phyloP scores from a whole-genome alignment of 495 filamentous ascomycete species.

The Podospora pseudocomata region DNA sequence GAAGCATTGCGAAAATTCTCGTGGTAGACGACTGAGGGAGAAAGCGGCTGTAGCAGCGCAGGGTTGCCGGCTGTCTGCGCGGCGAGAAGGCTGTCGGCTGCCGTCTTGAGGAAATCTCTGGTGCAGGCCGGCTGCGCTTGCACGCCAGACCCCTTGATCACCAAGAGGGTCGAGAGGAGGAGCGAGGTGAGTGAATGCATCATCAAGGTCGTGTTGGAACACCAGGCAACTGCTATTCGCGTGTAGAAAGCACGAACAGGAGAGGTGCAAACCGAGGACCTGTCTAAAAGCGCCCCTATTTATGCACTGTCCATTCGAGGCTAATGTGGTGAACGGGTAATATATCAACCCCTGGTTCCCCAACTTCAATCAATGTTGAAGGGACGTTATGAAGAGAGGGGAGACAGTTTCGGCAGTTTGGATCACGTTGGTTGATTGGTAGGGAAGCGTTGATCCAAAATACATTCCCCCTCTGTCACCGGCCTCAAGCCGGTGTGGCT shows the following conservation, averaged over 20 bases:
- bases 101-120: slow-evolving; percentile 39
- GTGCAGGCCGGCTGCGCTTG: slow-evolving; percentile 32
- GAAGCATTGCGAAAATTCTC: slow-evolving; percentile 37
- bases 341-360: neutral
- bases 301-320: neutral
- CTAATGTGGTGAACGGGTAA: slow-evolving; percentile 6
- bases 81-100: slow-evolving; percentile 41
- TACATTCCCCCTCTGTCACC: neutral
- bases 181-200: neutral
- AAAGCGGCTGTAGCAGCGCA: slow-evolving; percentile 28
- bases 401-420: slow-evolving; percentile 1
- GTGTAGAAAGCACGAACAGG: neutral
- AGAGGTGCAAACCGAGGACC: neutral
- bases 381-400: neutral
- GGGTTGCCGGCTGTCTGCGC: slow-evolving; percentile 43
- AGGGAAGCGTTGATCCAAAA: neutral
- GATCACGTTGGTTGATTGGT: neutral
- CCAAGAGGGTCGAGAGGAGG: slow-evolving; percentile 5
- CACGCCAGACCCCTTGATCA: neutral
- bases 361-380: neutral
- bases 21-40: slow-evolving; percentile 22
- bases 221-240: neutral
- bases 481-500: neutral
- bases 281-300: neutral
- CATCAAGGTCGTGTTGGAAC: neutral